phyloP scores from a whole-genome alignment of 2,329 filamentous ascomycete genomes.

The Dactylellina sp. region DNA sequence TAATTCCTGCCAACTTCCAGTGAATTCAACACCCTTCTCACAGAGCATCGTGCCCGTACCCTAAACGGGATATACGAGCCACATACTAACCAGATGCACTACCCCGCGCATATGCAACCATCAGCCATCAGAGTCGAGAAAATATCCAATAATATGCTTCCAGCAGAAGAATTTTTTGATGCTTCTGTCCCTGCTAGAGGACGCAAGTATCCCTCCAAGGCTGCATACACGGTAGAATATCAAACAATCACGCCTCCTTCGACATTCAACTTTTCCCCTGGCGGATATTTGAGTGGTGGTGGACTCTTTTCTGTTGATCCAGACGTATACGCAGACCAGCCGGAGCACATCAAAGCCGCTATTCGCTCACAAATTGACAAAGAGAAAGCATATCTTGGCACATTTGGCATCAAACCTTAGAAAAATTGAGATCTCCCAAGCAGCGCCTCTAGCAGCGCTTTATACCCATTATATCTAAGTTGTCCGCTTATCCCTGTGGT shows the following conservation, averaged over 20 bases:
- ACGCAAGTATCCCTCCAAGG: constrained; percentile 27
- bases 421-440: too few species aligned
- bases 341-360: constrained; percentile 29
- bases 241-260: constrained; percentile 15
- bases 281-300: constrained; percentile 14
- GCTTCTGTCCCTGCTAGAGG: constrained; percentile 6
- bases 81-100: constrained; percentile 48
- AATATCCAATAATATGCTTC: constrained; percentile 13
- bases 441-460: too few species aligned
- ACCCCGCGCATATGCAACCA: constrained; percentile 25
- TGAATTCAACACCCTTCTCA: constrained; percentile 43
- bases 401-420: constrained; percentile 33
- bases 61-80: constrained; percentile 40
- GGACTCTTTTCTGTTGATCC: constrained; percentile 33
- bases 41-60: constrained; percentile 32
- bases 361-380: constrained; percentile 26
- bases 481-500: too few species aligned
- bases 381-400: constrained; percentile 29
- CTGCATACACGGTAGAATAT: constrained; percentile 24
- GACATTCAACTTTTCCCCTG: constrained; percentile 25
- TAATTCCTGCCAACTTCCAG: constrained; percentile 17
- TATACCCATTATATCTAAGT: too few species aligned
- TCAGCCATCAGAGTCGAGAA: constrained; percentile 35
- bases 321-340: constrained; percentile 26
- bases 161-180: constrained; percentile 36